phyloP scores from a whole-genome alignment of 2,329 filamentous ascomycete species.

The Cryphonectria naterciae region DNA sequence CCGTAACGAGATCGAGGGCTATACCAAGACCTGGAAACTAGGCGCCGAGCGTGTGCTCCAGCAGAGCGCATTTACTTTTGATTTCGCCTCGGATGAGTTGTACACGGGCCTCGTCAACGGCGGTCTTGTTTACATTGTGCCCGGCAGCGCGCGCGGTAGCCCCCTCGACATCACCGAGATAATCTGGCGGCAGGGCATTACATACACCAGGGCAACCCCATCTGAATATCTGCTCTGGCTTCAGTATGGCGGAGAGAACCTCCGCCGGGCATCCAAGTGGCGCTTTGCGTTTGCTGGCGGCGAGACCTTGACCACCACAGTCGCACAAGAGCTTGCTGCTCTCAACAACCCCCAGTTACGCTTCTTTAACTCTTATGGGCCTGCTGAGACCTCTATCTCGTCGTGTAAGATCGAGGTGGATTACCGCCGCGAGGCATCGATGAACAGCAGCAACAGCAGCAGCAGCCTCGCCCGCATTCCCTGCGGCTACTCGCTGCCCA shows the following conservation, averaged over 20 bases:
- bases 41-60: conserved; percentile 38
- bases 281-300: conserved; percentile 39
- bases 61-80: conserved; percentile 45
- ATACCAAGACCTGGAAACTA: conserved; percentile 25
- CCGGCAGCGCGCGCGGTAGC: conserved; percentile 37
- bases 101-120: conserved; percentile 36
- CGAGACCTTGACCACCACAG: conserved; percentile 31
- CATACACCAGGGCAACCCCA: conserved; percentile 42
- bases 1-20: conserved; percentile 36
- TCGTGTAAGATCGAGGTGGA: conserved; percentile 13
- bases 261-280: conserved; percentile 19
- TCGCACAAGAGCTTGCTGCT: background rate
- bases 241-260: conserved; percentile 23
- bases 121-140: conserved; percentile 37
- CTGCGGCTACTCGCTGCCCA: conserved; percentile 21
- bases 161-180: conserved; percentile 38
- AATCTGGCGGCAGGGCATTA: conserved; percentile 40
- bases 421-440: conserved; percentile 28
- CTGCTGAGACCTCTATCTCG: conserved; percentile 9
- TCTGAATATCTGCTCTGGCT: conserved; percentile 42
- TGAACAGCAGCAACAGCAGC: no score
- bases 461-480: no score
- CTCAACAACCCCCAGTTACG: conserved; percentile 10
- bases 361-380: conserved; percentile 20
- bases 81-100: conserved; percentile 42